phyloP scores from a whole-genome alignment of 768 basidiomycete genomes.

The Fomitopsis pulvina region DNA sequence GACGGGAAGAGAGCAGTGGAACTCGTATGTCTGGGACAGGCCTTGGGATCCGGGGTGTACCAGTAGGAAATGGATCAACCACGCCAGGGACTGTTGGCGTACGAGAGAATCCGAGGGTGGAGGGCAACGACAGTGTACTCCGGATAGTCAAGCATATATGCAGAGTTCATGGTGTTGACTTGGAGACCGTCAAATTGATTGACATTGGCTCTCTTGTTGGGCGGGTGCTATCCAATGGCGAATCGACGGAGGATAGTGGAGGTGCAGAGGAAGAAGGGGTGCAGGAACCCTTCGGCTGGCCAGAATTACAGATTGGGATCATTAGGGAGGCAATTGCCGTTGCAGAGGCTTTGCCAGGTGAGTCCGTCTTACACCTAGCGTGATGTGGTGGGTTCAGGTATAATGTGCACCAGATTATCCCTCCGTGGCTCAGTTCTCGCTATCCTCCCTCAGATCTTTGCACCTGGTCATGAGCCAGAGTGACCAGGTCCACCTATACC shows the following conservation, averaged over 20 bases:
- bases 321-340: conserved; percentile 88
- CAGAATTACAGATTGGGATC: conserved; percentile 90
- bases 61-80: conserved; percentile 22
- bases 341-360: conserved; percentile 87
- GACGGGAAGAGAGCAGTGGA: conserved; percentile 61
- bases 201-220: conserved; percentile 8
- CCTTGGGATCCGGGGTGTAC: conserved; percentile 42
- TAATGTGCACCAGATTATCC: conserved; percentile 57
- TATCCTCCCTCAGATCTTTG: conserved; percentile 77
- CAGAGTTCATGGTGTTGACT: conserved; percentile 73
- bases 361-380: conserved; percentile 16
- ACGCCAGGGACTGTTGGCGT: conserved; percentile 58
- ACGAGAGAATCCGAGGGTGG: conserved; percentile 63
- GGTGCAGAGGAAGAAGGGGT: conserved; percentile 28
- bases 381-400: not conserved
- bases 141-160: conserved; percentile 68
- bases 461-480: conserved; percentile 58
- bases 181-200: conserved; percentile 60
- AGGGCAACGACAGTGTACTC: conserved; percentile 81
- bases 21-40: conserved; percentile 37
- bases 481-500: conserved; percentile 78
- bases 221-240: not conserved
- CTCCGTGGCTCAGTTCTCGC: conserved; percentile 80
- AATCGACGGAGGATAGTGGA: conserved; percentile 1
- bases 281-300: conserved; percentile 78